Percentiles rank a stretch among this genome's conserved stretches.
These are phyloP conservation scores for Metarhizium robertsii DNA, from an alignment of 2,329 filamentous ascomycete genomes.

Conservation along the genomic window DNA sequence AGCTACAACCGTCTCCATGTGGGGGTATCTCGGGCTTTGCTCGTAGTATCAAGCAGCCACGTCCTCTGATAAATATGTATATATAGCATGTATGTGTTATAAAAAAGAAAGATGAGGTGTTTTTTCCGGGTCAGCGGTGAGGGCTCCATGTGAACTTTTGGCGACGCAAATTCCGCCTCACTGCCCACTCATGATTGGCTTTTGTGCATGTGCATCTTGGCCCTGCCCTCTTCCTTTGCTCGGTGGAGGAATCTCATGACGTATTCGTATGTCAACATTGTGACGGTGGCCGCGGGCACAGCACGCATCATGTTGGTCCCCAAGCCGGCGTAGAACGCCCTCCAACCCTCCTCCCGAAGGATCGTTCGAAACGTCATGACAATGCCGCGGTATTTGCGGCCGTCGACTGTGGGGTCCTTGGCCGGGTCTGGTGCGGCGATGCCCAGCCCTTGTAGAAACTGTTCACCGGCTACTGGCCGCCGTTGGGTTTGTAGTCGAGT, in stretches of 20 bases:
- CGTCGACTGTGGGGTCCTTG: constrained; percentile 17
- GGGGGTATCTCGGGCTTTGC: constrained; percentile 1
- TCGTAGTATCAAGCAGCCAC: constrained; percentile 1
- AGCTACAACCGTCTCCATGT: constrained; percentile 19
- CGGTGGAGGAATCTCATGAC: constrained; percentile 45
- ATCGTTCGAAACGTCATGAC: constrained; percentile 78
- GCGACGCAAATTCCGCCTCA: neutral
- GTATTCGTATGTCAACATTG: constrained; percentile 94
- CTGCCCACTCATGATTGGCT: neutral
- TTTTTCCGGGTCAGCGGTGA: neutral
- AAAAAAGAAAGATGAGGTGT: neutral
- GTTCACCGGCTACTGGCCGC: constrained; percentile 50
- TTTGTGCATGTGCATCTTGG: constrained; percentile 17
- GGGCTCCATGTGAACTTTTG: neutral
- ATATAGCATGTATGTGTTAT: constrained; percentile 2
- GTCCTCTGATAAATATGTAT: constrained; percentile 6
- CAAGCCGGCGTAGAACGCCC: constrained; percentile 93
- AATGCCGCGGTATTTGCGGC: constrained; percentile 65
- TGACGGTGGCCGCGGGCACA: constrained; percentile 90
- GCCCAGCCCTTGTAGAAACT: constrained; percentile 41
- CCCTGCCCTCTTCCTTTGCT: constrained; percentile 28
- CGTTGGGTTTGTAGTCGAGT: constrained; percentile 92
- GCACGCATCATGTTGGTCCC: constrained; percentile 96
- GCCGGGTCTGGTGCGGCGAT: constrained; percentile 25
- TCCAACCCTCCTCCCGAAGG: constrained; percentile 84